Conservation (phyloP, 208 protist species). For the Leishmania amazonensis region DNA sequence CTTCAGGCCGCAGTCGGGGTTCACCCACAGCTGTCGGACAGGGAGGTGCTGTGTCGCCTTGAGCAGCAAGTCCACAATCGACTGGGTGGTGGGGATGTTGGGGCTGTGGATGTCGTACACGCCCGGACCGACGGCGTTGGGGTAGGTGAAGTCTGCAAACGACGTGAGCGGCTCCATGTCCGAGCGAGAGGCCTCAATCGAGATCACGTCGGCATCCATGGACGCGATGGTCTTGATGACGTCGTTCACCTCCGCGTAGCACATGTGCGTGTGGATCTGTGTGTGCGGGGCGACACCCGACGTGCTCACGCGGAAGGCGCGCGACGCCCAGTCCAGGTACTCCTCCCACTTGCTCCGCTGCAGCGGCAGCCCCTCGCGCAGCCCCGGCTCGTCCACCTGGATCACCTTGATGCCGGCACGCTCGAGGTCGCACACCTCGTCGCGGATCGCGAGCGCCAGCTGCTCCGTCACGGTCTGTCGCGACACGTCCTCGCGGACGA, state of each 20-base stretch:
- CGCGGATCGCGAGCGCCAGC: slow-evolving; percentile 83
- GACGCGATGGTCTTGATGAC: slow-evolving; percentile 81
- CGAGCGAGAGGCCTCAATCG: slow-evolving; percentile 80
- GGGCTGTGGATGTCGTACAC: slow-evolving; percentile 93
- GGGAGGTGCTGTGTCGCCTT: slow-evolving; percentile 52
- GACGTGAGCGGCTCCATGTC: slow-evolving; percentile 81
- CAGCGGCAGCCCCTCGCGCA: slow-evolving; percentile 89
- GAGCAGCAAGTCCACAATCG: slow-evolving; percentile 69
- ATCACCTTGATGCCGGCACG: slow-evolving; percentile 67
- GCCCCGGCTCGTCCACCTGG: slow-evolving; percentile 91
- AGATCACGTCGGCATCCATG: slow-evolving; percentile 90
- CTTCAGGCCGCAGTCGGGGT: slow-evolving; percentile 93
- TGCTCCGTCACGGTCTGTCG: slow-evolving; percentile 55
- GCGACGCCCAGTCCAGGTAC: slow-evolving; percentile 86
- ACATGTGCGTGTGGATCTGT: slow-evolving; percentile 91
- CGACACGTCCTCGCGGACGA: slow-evolving; percentile 79
- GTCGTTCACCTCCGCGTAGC: slow-evolving; percentile 92
- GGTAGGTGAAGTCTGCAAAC: slow-evolving; percentile 72
- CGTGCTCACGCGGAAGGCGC: slow-evolving; percentile 70
- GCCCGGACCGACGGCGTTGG: slow-evolving; percentile 85
- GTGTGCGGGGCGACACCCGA: slow-evolving; percentile 58
- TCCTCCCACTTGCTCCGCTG: slow-evolving; percentile 51
- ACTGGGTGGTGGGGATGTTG: slow-evolving; percentile 69
- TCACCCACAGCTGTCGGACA: slow-evolving; percentile 70
- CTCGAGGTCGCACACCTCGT: slow-evolving; percentile 87